These are phyloP conservation scores for Closterium sp. DNA, from an alignment of 139 green algal genomes.

Conservation along the genomic window DNA sequence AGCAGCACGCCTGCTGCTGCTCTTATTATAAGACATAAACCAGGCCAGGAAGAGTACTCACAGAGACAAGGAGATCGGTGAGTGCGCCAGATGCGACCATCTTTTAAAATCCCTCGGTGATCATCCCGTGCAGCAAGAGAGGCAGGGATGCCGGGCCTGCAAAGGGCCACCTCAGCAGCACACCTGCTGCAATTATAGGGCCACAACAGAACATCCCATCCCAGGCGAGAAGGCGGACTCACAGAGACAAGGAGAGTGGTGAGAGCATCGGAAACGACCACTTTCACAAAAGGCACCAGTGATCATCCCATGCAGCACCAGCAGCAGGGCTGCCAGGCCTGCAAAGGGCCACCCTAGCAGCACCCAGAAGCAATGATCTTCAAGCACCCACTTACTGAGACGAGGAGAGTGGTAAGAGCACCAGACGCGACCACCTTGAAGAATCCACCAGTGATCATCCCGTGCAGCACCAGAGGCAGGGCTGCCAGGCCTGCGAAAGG, in stretches of 20 bases:
- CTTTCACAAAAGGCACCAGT: no score
- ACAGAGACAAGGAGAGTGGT: no score
- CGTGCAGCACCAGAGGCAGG: slow-evolving; percentile 61
- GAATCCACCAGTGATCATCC: slow-evolving; percentile 32
- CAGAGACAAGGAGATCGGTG: neutral
- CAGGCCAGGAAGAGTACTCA: no score
- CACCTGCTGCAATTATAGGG: no score
- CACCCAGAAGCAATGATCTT: slow-evolving; percentile 56
- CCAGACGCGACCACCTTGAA: neutral
- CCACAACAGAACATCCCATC: no score
- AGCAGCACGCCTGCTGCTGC: slow-evolving; percentile 66
- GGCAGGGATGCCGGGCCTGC: slow-evolving; percentile 63
- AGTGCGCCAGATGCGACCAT: neutral
- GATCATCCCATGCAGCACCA: no score
- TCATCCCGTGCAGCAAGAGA: slow-evolving; percentile 58
- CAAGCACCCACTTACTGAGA: slow-evolving; percentile 77
- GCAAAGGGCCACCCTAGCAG: slow-evolving; percentile 46
- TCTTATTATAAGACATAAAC: no score
- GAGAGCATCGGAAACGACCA: no score
- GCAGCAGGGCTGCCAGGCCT: no score
- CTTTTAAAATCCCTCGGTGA: slow-evolving; percentile 10
- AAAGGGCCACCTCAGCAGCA: no score
- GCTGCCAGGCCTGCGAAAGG: slow-evolving; percentile 66
- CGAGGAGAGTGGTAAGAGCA: neutral
- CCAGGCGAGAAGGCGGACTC: no score